Evolutionary conservation across 2,329 filamentous ascomycete genomes (phyloP), one percentile per base, ranked within the genome.

Genomic region (Colletotrichum chrysophilum): DNA sequence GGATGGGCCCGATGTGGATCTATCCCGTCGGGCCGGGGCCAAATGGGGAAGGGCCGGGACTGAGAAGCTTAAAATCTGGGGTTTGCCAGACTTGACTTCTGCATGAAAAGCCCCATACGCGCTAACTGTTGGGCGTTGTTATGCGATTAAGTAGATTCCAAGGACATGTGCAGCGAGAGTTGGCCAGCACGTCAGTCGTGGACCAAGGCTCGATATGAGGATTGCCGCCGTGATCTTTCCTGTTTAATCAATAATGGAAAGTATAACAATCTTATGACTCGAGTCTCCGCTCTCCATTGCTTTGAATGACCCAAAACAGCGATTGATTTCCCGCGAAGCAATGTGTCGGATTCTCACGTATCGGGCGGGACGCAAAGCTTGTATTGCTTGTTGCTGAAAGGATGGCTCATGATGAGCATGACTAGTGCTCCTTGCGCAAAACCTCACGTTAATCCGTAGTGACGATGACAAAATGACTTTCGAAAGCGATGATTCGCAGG

Each of bases 401-500:
- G 9, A 48, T 0, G 18, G 38, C 18, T n/a, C 38, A 48, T n/a
- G 38, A 48, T 7, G 38, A 48, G 38, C 5, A 48, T 48, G 38
- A n/a, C 1, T 48, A 12, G 18, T 48, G 9, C 9, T 4, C 3
- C 5, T n/a, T n/a, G 9, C 4, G 9, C 18, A 10, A 0, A 0
- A n/a, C 18, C 5, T 48, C 18, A 1, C 38, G 9, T 4, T 2
- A 43, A 43, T 8, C 38, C 16, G 16, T n/a, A 43, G 16, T 43
- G 1, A 16, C 16, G 0, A 18, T 6, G 38, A 38, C 0, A 38
- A 18, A 3, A 18, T 43, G 38, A 43, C 8, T 0, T 10, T 18
- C 16, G 4, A 0, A 10, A 43, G 4, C 0, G 4, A 10, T 2
- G 0, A 10, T n/a, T 18, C 0, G 18, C 38, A 43, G 38, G 0